A percentile compares a stretch with the other conserved stretches of the same genome.
phyloP scores from a whole-genome alignment of 2,329 filamentous ascomycete genomes.

The Beauveria bassiana region DNA sequence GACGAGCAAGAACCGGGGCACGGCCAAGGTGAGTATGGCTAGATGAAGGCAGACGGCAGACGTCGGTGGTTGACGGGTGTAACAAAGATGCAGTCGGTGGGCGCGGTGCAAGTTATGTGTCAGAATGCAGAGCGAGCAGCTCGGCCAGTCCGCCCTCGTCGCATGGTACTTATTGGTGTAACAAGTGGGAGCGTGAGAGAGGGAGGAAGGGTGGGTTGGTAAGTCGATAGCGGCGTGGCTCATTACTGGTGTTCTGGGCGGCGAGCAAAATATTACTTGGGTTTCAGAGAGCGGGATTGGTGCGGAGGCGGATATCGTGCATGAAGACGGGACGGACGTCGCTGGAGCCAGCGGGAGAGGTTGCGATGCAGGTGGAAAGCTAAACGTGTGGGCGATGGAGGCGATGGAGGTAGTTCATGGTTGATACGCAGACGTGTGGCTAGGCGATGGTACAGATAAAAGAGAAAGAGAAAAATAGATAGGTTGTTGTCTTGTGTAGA shows the following conservation, averaged over 20 bases:
- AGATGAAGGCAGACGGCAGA: not conserved
- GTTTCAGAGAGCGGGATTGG: not conserved
- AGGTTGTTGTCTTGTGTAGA: not conserved
- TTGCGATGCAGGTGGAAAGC: not conserved
- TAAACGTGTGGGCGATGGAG: not conserved
- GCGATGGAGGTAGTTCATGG: not conserved
- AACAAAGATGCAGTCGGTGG: not conserved
- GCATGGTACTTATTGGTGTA: not conserved
- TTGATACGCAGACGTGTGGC: not conserved
- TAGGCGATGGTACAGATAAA: not conserved
- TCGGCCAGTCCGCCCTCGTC: not conserved
- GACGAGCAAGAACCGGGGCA: not conserved
- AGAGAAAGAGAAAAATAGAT: not conserved
- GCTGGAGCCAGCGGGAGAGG: not conserved
- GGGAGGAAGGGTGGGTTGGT: not conserved
- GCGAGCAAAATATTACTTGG: not conserved
- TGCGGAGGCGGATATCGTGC: not conserved
- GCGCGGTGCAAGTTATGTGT: too few relatives aligned
- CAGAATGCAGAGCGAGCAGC: too few relatives aligned
- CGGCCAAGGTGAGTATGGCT: not conserved
- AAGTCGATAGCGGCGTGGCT: not conserved
- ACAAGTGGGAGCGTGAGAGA: not conserved
- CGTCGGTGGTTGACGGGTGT: not conserved
- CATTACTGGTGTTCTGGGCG: not conserved
- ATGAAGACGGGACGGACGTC: not conserved